Evolutionary conservation across 345 rosid genomes (phyloP), one percentile per base, ranked within the genome.

Genomic region (Salix brachista): DNA sequence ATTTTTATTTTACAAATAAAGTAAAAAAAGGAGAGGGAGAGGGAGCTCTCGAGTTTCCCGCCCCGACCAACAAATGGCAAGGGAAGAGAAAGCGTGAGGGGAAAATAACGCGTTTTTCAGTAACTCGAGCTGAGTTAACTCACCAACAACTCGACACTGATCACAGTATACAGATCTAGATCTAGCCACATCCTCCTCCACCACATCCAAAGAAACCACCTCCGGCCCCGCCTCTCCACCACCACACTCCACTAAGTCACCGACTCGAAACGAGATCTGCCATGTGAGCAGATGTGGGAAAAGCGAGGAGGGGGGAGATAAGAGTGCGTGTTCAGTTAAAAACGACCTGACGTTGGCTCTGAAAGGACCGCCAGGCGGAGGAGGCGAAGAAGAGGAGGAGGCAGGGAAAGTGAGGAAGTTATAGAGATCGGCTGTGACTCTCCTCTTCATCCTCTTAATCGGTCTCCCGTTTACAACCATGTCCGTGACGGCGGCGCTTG

Each of bases 121-220:
- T n/a, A n/a, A 81, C 71, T 79, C 87, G 80, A 78, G 69, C 21
- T 74, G 83, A 72, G 83, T 71, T 74, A 75, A 88, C 92, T 89
- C 88, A 91, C 95, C 92, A 32, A 88, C 90, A 56, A 91, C 92
- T 76, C 94, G 91, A 91, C 94, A 89, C 83, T 91, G 92, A 74
- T 91, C 90, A 73, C 95, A 91, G 80, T 86, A 89, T 30, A 88
- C 85, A 73, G 92, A 89, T 87, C 92, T 84, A 74, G 95, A 88
- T 84, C 88, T 87, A 70, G 90, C 84, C 14, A 91, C 92, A 67
- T 89, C 95, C 86, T 91, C 95, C 87, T 91, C 92, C n/a, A 89
- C 88, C 5, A 89, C 73, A 75, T 89, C 89, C 54, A 91, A 75
- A 36, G 74, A 78, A 6, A 87, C 90, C 13, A 78, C 77, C 52